These are phyloP conservation scores for Papiliotrema terrestris DNA, from an alignment of 1,284 basidiomycete genomes.

Conservation along the genomic window DNA sequence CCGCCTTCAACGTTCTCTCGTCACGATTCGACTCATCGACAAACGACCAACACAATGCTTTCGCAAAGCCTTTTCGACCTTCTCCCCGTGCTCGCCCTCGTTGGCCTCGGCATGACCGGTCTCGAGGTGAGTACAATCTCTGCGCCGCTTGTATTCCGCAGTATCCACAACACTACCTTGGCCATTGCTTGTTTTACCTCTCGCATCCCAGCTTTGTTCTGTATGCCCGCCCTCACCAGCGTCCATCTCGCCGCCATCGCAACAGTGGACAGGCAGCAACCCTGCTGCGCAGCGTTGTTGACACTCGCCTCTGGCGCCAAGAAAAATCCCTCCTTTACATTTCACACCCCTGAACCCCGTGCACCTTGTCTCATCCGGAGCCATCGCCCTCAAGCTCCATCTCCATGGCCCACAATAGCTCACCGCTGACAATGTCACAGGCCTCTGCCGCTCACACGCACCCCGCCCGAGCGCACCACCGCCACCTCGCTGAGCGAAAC, in stretches of 20 bases:
- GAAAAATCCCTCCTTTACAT: not conserved
- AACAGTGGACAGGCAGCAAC: too few relatives aligned
- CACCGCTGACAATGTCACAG: not conserved
- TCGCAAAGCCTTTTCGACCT: slow-evolving; percentile 13
- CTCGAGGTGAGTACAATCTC: slow-evolving; percentile 28
- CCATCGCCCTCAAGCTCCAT: not conserved
- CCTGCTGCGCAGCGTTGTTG: not conserved
- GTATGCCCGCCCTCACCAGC: too few relatives aligned
- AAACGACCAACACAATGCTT: not conserved
- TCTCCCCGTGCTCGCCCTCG: slow-evolving; percentile 27
- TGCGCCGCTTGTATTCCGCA: not conserved
- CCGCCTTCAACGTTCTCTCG: not conserved
- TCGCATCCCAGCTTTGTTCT: not conserved
- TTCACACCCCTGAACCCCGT: not conserved
- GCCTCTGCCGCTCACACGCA: slow-evolving; percentile 4
- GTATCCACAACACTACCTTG: not conserved
- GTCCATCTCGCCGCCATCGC: too few relatives aligned
- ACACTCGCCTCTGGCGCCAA: not conserved
- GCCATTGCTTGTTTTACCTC: not conserved
- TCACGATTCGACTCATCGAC: not conserved
- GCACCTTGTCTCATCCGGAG: not conserved
- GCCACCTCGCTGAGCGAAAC: slow-evolving; percentile 24
- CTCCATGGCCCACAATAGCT: not conserved
- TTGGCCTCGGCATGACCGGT: slow-evolving; percentile 25
- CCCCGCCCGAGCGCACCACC: slow-evolving; percentile 16